A percentile compares a stretch with the other conserved stretches of the same genome.
These are phyloP conservation scores for Quercus tomentella DNA, from an alignment of 331 rosid genomes.

Conservation along the genomic window DNA sequence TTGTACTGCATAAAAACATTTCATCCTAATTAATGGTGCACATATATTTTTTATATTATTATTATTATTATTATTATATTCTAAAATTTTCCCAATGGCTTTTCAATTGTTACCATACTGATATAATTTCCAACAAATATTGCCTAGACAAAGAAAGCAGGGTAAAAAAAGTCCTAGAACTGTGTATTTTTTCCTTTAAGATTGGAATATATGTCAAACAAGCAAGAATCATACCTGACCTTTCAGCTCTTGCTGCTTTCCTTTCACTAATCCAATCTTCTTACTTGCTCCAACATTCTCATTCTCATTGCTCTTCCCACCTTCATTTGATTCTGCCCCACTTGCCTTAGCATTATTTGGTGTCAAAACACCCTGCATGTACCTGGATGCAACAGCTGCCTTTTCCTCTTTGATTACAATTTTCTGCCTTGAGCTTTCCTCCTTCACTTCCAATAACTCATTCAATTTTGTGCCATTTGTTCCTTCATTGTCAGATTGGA, in stretches of 20 bases:
- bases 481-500: conserved; percentile 28
- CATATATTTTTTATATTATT: too few species aligned
- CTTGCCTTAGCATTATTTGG: conserved; percentile 37
- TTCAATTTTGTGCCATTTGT: conserved; percentile 22
- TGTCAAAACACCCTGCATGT: conserved; percentile 70
- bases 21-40: too few species aligned
- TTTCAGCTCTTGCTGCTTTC: conserved; percentile 61
- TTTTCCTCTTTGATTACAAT: conserved; percentile 82
- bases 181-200: not conserved
- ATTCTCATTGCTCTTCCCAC: conserved; percentile 45
- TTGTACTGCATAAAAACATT: not conserved
- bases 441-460: conserved; percentile 45
- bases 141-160: not conserved
- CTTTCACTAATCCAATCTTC: conserved; percentile 46
- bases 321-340: conserved; percentile 33
- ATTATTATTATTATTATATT: too few species aligned
- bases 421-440: conserved; percentile 47
- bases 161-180: not conserved
- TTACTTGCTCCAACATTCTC: conserved; percentile 48
- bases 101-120: not conserved
- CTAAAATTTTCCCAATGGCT: not conserved
- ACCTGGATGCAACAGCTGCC: conserved; percentile 74
- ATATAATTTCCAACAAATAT: not conserved
- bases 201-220: conserved; percentile 8
- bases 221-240: conserved; percentile 67